Conservation (phyloP, 495 filamentous ascomycete species). For the Penicillium fimorum region DNA sequence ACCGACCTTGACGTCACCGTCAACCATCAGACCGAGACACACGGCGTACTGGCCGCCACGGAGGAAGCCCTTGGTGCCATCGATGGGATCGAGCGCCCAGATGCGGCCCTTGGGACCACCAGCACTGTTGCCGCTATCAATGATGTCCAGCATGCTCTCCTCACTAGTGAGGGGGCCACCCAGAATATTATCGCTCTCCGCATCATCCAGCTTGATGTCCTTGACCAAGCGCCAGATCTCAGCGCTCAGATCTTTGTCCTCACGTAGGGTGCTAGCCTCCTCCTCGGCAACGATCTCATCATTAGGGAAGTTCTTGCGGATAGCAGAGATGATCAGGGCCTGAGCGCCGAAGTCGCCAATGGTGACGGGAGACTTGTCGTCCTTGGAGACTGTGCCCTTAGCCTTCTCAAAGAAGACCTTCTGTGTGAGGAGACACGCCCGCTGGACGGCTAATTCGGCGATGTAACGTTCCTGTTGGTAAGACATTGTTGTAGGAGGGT, state of each 20-base stretch:
- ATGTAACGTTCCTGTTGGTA: conserved; percentile 82
- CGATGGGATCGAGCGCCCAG: conserved; percentile 97
- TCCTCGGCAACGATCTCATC: conserved; percentile 96
- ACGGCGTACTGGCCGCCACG: conserved; percentile 98
- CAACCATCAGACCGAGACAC: conserved; percentile 84
- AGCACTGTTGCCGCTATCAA: conserved; percentile 77
- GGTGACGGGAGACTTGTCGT: conserved; percentile 93
- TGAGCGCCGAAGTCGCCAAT: conserved; percentile 98
- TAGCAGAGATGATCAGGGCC: conserved; percentile 87
- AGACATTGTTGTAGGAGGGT: conserved; percentile 41
- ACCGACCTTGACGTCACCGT: conserved; percentile 92
- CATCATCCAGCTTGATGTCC: conserved; percentile 67
- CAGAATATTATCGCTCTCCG: conserved; percentile 59
- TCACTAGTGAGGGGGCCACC: conserved; percentile 69
- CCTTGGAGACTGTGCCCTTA: conserved; percentile 91
- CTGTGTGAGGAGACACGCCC: conserved; percentile 85
- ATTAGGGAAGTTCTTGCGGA: conserved; percentile 81
- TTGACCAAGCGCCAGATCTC: conserved; percentile 83
- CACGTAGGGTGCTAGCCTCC: conserved; percentile 74
- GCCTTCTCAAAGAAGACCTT: conserved; percentile 87
- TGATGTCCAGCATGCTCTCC: conserved; percentile 77
- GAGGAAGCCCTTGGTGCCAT: conserved; percentile 96
- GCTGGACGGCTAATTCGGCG: conserved; percentile 88
- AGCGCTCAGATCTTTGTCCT: conserved; percentile 61
- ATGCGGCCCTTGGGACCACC: conserved; percentile 81